phyloP scores from a whole-genome alignment of 139 green algal genomes.

The Medakamo hakoo region DNA sequence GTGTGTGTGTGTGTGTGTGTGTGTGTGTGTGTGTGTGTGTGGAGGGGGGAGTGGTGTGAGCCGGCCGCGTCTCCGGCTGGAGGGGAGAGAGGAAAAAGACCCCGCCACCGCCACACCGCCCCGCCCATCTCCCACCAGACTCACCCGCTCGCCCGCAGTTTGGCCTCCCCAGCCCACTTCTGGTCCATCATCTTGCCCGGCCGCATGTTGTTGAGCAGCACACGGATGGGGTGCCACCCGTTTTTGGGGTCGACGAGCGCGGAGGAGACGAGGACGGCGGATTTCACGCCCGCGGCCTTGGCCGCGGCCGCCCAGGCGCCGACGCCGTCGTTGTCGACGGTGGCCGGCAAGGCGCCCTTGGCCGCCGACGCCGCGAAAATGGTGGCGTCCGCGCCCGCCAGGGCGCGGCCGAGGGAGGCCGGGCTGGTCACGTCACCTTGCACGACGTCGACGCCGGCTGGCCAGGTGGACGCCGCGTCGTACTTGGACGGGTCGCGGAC shows the following conservation, averaged over 20 bases:
- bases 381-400: not conserved
- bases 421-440: conserved; percentile 30
- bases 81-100: no score
- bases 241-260: conserved; percentile 40
- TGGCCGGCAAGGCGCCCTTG: not conserved
- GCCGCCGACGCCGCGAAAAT: not conserved
- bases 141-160: conserved; percentile 24
- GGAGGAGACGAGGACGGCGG: conserved; percentile 40
- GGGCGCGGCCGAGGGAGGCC: conserved; percentile 4
- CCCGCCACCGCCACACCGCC: no score
- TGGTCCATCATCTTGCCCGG: conserved; percentile 51
- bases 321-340: conserved; percentile 25
- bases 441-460: not conserved
- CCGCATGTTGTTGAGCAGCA: conserved; percentile 58
- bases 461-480: not conserved
- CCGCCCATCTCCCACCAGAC: no score
- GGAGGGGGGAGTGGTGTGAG: no score
- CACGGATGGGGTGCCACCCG: conserved; percentile 34
- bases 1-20: no score
- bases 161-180: conserved; percentile 47
- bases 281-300: conserved; percentile 8
- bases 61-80: no score
- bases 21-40: no score
- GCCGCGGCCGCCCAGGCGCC: conserved; percentile 21
- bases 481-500: conserved; percentile 28